Evolutionary conservation across 257 asterid species (phyloP).

Genomic region (Solanum paucissectum): DNA sequence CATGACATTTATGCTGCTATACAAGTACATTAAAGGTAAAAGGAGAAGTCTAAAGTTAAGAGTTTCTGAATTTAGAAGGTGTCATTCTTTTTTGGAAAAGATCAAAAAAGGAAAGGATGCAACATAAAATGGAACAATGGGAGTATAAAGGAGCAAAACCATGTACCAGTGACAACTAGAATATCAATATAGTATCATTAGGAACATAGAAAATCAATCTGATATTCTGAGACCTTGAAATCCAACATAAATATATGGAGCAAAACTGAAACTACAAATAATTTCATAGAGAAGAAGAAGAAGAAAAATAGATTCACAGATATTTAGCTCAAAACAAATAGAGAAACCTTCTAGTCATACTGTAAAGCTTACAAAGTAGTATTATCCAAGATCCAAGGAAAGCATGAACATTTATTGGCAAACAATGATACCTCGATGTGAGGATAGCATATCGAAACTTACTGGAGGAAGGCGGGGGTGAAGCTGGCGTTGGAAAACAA

Average conservation of each 20-base stretch:
- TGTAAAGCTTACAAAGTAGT: not conserved
- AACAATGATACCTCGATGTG: not conserved
- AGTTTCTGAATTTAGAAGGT: not conserved
- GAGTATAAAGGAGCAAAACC: not conserved
- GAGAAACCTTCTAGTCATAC: not conserved
- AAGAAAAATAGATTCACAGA: not conserved
- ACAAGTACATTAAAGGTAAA: not conserved
- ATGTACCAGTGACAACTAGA: not conserved
- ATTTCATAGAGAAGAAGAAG: not conserved
- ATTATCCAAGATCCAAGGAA: not conserved
- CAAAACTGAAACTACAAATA: not conserved
- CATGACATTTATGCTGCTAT: not conserved
- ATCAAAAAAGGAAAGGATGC: not conserved
- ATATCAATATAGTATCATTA: not conserved
- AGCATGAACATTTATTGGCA: not conserved
- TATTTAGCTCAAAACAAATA: not conserved
- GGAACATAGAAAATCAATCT: not conserved
- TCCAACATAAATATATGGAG: not conserved
- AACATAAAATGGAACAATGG: not conserved
- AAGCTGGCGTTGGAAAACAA: conserved; percentile 79
- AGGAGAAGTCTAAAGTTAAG: not conserved
- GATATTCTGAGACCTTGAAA: not conserved
- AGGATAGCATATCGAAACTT: not conserved
- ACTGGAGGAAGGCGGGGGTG: conserved; percentile 44
- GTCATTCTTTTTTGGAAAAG: not conserved